A percentile compares a stretch with the other conserved stretches of the same genome.
phyloP scores from a whole-genome alignment of 202 grass and related monocot species.

The Zoysia matrella region DNA sequence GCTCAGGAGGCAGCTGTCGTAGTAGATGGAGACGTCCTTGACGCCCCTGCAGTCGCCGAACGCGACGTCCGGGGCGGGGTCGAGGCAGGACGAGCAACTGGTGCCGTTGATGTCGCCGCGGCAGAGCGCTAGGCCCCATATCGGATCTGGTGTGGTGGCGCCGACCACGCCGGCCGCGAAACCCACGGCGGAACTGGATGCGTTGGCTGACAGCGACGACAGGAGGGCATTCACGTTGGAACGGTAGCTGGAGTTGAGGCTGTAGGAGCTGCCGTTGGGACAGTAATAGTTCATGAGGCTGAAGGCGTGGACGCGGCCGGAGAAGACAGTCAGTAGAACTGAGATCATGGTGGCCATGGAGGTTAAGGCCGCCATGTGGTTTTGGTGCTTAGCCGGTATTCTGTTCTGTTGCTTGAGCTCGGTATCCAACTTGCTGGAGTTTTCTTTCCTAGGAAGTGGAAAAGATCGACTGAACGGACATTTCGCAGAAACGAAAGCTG shows the following conservation, averaged over 20 bases:
- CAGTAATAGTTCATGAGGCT: slow-evolving; percentile 3
- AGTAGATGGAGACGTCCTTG: slow-evolving; percentile 35
- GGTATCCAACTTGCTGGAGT: too few relatives aligned
- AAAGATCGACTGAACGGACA: too few relatives aligned
- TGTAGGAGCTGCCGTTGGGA: not conserved
- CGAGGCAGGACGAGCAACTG: slow-evolving; percentile 46
- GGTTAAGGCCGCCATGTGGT: not conserved
- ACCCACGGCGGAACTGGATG: not conserved
- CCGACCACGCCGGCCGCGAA: not conserved
- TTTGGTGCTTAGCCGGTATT: not conserved
- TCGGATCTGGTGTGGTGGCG: not conserved
- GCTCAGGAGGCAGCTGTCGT: slow-evolving; percentile 48
- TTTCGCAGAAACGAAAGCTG: not conserved
- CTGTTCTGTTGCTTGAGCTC: not conserved
- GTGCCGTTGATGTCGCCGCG: slow-evolving; percentile 39
- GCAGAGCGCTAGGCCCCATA: slow-evolving; percentile 52
- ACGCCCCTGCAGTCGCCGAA: not conserved
- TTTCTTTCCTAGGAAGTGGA: too few relatives aligned
- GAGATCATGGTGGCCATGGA: not conserved
- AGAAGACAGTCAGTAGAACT: not conserved
- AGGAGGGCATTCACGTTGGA: slow-evolving; percentile 34
- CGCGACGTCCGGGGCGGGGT: not conserved
- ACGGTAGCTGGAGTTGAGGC: slow-evolving; percentile 35
- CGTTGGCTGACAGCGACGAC: not conserved
- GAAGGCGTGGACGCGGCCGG: not conserved